Evolutionary conservation across 768 basidiomycete species (phyloP).

Genomic region (Russula sp.): DNA sequence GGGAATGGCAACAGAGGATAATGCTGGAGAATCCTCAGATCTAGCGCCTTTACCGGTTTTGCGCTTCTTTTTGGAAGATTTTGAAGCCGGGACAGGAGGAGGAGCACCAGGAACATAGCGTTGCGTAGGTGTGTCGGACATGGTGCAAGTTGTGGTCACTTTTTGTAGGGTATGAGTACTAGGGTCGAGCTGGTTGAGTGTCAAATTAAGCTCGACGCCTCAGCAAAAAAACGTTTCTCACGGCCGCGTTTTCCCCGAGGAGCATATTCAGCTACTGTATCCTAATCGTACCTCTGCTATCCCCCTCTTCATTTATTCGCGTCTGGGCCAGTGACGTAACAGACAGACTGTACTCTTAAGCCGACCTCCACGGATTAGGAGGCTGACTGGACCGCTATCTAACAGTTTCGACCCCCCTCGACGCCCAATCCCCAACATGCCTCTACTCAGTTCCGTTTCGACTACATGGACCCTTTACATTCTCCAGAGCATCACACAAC

Average conservation of each 20-base stretch:
- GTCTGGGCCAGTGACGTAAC: constrained; percentile 16
- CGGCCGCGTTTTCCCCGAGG: constrained; percentile 1
- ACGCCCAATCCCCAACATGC: neutral
- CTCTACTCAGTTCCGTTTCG: neutral
- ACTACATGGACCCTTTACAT: constrained; percentile 8
- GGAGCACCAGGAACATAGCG: constrained; percentile 79
- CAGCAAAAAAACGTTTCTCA: constrained; percentile 22
- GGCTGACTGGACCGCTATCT: constrained; percentile 24
- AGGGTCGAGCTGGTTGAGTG: neutral
- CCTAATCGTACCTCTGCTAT: neutral
- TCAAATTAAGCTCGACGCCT: neutral
- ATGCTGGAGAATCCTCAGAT: constrained; percentile 37
- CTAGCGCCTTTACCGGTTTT: constrained; percentile 47
- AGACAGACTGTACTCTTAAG: too few relatives aligned
- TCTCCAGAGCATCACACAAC: constrained; percentile 15
- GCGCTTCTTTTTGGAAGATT: constrained; percentile 67
- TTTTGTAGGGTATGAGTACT: constrained; percentile 1
- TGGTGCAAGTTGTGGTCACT: constrained; percentile 28
- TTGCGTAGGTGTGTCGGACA: constrained; percentile 40
- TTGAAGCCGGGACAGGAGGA: constrained; percentile 55
- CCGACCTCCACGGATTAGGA: neutral
- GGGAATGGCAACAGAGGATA: constrained; percentile 30
- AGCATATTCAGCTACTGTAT: neutral
- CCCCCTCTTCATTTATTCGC: neutral
- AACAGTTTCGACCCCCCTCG: constrained; percentile 3